These are phyloP conservation scores for Amanita rimosa DNA, from an alignment of 768 basidiomycete genomes.

Conservation along the genomic window DNA sequence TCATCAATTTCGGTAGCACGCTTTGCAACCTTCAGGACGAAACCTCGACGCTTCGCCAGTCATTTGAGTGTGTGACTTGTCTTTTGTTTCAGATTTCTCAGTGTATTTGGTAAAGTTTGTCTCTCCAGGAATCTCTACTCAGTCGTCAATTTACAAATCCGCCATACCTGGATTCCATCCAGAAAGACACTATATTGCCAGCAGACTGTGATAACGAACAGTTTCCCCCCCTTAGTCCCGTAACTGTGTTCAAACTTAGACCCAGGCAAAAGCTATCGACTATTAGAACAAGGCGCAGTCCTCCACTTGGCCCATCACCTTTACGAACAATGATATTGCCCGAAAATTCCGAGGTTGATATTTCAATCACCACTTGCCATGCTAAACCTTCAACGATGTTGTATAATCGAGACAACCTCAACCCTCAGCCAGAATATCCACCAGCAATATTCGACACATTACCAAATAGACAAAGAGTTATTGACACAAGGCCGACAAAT, in stretches of 20 bases:
- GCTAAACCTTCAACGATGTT: background rate
- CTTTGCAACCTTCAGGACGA: background rate
- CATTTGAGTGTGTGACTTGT: background rate
- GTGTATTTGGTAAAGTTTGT: background rate
- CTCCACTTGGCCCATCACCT: conserved; percentile 33
- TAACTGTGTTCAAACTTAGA: conserved; percentile 5
- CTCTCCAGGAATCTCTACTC: background rate
- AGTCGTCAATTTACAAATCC: background rate
- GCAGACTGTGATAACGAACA: background rate
- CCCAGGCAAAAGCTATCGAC: background rate
- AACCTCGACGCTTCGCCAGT: background rate
- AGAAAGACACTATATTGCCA: background rate
- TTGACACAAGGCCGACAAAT: background rate
- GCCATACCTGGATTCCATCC: background rate
- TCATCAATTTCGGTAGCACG: too few species aligned
- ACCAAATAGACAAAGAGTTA: background rate
- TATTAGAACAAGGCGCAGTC: conserved; percentile 21
- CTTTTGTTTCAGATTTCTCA: background rate
- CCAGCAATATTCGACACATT: background rate
- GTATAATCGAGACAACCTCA: background rate
- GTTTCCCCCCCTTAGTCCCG: background rate
- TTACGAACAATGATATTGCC: conserved; percentile 32
- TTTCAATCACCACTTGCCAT: background rate
- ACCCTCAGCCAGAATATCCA: background rate
- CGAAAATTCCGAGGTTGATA: conserved; percentile 15